Conservation (phyloP, 2,329 filamentous ascomycete genomes). For the Aureobasidium uvarum region DNA sequence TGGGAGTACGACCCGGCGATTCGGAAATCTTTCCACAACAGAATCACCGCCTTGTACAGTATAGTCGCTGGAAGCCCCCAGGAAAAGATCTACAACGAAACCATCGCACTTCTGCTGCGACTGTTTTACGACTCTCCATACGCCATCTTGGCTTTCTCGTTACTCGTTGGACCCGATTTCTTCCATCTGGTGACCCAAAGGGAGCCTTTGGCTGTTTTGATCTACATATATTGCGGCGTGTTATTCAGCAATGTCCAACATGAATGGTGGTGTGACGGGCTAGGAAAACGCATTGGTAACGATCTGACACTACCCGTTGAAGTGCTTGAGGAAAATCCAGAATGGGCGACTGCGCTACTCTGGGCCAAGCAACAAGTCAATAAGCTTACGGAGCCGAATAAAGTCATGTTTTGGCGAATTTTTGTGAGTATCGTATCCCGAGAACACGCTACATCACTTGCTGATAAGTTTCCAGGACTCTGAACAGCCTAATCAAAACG, state of each 20-base stretch:
- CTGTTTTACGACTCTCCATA: conserved; percentile 4
- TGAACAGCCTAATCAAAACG: background rate
- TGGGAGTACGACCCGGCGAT: conserved; percentile 16
- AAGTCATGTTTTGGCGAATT: conserved; percentile 1
- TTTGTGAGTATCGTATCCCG: background rate
- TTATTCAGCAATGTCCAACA: background rate
- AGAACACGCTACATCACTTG: background rate
- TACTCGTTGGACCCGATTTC: conserved; percentile 20
- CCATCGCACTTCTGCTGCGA: conserved; percentile 4
- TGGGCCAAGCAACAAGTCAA: conserved; percentile 15
- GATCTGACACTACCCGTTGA: background rate
- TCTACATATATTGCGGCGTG: conserved; percentile 16
- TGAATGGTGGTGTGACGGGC: conserved; percentile 12
- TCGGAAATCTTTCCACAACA: background rate
- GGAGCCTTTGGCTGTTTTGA: conserved; percentile 5
- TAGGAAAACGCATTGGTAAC: background rate
- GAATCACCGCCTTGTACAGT: conserved; percentile 1
- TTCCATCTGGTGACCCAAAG: conserved; percentile 4
- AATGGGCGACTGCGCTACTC: background rate
- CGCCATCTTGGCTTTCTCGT: conserved; percentile 1
- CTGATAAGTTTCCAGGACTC: background rate
- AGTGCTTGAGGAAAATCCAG: background rate
- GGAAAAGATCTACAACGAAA: conserved; percentile 7
- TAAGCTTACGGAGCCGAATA: conserved; percentile 3
- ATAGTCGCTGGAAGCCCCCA: background rate